Evolutionary conservation across 2,329 filamentous ascomycete species (phyloP).

Genomic region (Alternaria longipes): DNA sequence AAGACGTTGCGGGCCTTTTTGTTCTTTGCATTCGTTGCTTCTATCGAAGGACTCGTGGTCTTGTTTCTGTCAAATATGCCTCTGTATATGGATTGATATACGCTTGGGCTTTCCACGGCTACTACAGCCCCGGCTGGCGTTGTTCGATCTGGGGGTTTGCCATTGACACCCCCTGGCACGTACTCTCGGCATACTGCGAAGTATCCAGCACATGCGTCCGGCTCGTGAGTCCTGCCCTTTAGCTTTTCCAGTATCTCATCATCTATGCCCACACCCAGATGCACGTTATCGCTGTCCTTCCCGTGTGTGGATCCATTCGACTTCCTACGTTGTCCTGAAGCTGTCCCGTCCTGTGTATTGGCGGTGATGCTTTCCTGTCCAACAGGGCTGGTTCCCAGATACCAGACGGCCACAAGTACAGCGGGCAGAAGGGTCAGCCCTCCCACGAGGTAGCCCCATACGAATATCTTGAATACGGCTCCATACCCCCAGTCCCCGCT

Average conservation of each 20-base stretch:
- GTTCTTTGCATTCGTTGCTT: slow-evolving; percentile 61
- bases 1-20: slow-evolving; percentile 85
- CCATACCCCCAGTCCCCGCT: slow-evolving; percentile 38
- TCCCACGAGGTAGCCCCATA: slow-evolving; percentile 39
- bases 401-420: slow-evolving; percentile 29
- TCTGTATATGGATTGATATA: slow-evolving; percentile 98
- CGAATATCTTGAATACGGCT: slow-evolving; percentile 35
- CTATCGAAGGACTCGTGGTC: slow-evolving; percentile 67
- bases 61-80: slow-evolving; percentile 84
- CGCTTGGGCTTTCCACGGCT: slow-evolving; percentile 83
- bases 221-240: slow-evolving; percentile 61
- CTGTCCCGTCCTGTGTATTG: background rate
- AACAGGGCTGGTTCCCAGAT: slow-evolving; percentile 28
- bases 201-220: slow-evolving; percentile 86
- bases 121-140: slow-evolving; percentile 83
- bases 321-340: slow-evolving; percentile 14
- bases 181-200: slow-evolving; percentile 96
- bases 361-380: slow-evolving; percentile 16
- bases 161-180: slow-evolving; percentile 88
- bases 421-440: slow-evolving; percentile 35
- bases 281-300: slow-evolving; percentile 22
- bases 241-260: slow-evolving; percentile 36
- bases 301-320: slow-evolving; percentile 24
- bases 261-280: slow-evolving; percentile 31
- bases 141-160: slow-evolving; percentile 86